phyloP scores from a whole-genome alignment of 2,329 filamentous ascomycete species.

The Venturia aucupariae region DNA sequence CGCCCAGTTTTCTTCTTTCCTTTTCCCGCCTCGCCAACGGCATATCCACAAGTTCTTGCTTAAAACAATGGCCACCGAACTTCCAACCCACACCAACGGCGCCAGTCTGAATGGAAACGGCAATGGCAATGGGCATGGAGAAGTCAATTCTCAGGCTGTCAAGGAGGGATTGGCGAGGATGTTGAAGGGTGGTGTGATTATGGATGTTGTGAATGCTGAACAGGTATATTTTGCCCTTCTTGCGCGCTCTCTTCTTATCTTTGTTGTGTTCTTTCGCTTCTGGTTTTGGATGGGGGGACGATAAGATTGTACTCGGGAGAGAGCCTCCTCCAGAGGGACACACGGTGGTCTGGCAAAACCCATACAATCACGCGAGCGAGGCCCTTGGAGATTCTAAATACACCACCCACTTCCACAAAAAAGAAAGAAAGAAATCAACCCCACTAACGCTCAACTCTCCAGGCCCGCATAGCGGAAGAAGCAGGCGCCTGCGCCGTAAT shows the following conservation, averaged over 20 bases:
- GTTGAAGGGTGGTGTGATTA: constrained; percentile 98
- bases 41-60: neutral
- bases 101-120: constrained; percentile 16
- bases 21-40: neutral
- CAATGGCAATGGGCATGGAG: constrained; percentile 33
- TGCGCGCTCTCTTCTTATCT: neutral
- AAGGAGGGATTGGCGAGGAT: constrained; percentile 95
- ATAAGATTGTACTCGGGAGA: neutral
- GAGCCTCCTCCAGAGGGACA: too few relatives aligned
- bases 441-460: neutral
- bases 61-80: constrained; percentile 35
- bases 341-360: too few relatives aligned
- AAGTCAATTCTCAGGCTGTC: constrained; percentile 61
- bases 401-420: constrained; percentile 9
- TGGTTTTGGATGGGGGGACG: too few relatives aligned
- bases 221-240: constrained; percentile 43
- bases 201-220: constrained; percentile 92
- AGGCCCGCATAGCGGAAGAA: constrained; percentile 95
- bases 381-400: too few relatives aligned
- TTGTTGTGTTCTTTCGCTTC: too few relatives aligned
- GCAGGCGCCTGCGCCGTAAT: constrained; percentile 94
- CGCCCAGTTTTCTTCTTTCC: neutral
- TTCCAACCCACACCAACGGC: constrained; percentile 36
- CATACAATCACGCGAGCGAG: too few relatives aligned
- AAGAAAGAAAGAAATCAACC: neutral